phyloP scores from a whole-genome alignment of 805 yeast species.

The Ogataea chonburiensis region DNA sequence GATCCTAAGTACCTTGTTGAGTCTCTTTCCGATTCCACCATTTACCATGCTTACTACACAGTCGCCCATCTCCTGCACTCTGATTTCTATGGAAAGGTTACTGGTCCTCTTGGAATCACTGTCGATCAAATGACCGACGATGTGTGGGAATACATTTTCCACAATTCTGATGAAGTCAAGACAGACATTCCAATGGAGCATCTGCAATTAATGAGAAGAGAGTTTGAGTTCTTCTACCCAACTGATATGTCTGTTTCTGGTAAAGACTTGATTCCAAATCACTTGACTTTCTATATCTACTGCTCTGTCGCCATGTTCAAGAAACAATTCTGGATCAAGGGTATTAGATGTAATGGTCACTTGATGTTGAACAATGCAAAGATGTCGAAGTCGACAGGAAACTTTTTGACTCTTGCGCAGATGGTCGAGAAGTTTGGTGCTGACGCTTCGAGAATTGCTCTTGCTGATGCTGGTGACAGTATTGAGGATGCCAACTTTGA shows the following conservation, averaged over 20 bases:
- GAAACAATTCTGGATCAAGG: conserved; percentile 86
- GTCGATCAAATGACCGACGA: conserved; percentile 90
- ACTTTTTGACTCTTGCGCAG: conserved; percentile 87
- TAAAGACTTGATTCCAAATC: conserved; percentile 96
- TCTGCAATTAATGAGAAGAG: conserved; percentile 77
- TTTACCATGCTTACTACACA: conserved; percentile 94
- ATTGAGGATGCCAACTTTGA: conserved; percentile 98
- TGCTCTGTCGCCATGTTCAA: conserved; percentile 92
- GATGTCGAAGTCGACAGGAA: conserved; percentile 98
- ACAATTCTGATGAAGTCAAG: conserved; percentile 58
- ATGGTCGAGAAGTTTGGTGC: conserved; percentile 90
- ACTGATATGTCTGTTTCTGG: conserved; percentile 90
- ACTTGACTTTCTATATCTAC: conserved; percentile 92
- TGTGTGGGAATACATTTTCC: conserved; percentile 88
- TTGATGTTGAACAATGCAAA: conserved; percentile 92
- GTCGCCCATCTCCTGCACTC: conserved; percentile 80
- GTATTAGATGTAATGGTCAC: conserved; percentile 94
- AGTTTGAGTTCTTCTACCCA: conserved; percentile 96
- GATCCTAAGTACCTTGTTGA: conserved; percentile 91
- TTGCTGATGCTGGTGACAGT: conserved; percentile 98
- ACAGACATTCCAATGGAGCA: conserved; percentile 63
- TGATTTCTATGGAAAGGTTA: conserved; percentile 77
- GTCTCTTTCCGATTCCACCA: conserved; percentile 92
- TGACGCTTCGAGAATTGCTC: conserved; percentile 94
- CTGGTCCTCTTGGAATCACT: conserved; percentile 70